Percentiles rank a stretch among this genome's conserved stretches.
Evolutionary conservation across 2,329 filamentous ascomycete species (phyloP).

Genomic region (Fusarium sublunatum): DNA sequence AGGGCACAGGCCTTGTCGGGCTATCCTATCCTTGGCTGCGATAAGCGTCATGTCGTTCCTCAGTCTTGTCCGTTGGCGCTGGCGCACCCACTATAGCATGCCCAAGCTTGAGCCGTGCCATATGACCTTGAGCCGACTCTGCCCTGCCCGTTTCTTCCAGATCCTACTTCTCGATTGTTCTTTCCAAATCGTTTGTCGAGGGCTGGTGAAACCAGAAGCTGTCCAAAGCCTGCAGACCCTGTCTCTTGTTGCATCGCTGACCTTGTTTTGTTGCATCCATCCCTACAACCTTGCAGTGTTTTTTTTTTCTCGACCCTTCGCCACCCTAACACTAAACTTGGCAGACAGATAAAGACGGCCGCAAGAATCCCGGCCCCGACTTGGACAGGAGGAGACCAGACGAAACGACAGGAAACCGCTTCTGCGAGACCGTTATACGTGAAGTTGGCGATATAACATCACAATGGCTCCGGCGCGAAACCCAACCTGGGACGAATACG

Average conservation of each 20-base stretch:
- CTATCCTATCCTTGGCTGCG: conserved; percentile 35
- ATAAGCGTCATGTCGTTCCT: conserved; percentile 44
- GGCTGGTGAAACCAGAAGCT: conserved; percentile 11
- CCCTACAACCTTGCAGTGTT: conserved; percentile 32
- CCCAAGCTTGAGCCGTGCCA: conserved; percentile 33
- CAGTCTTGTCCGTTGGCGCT: conserved; percentile 17
- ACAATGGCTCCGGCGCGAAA: conserved; percentile 51
- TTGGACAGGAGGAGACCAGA: conserved; percentile 5
- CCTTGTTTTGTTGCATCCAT: conserved; percentile 20
- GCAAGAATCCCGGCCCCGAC: not conserved
- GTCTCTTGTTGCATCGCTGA: conserved; percentile 20
- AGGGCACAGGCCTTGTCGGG: conserved; percentile 25
- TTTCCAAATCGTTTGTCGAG: not conserved
- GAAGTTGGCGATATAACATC: conserved; percentile 19
- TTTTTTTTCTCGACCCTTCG: conserved; percentile 31
- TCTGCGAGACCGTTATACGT: not conserved
- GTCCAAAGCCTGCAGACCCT: conserved; percentile 22
- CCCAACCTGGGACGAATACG: conserved; percentile 61
- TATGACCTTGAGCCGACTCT: conserved; percentile 34
- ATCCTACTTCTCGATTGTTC: conserved; percentile 4
- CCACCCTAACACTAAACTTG: conserved; percentile 27
- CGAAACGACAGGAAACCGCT: not conserved
- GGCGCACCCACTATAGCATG: conserved; percentile 17
- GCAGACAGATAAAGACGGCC: conserved; percentile 5
- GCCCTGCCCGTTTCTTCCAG: conserved; percentile 10